Conservation (phyloP, 2,329 filamentous ascomycete genomes). For the Alternaria rosae region DNA sequence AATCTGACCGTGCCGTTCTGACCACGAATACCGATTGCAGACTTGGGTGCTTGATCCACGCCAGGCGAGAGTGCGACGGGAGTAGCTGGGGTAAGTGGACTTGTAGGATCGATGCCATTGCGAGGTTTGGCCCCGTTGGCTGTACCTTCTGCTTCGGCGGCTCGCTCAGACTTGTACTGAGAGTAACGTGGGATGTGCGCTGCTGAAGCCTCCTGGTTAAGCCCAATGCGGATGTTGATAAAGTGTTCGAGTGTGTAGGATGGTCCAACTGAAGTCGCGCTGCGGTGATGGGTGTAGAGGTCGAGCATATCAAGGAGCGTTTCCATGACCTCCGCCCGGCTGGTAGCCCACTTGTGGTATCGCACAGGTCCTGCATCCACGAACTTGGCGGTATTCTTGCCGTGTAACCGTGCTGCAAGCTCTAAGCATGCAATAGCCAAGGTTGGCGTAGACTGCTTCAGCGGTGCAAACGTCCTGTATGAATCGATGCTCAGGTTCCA, state of each 20-base stretch:
- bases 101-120: slow-evolving; percentile 46
- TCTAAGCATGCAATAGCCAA: slow-evolving; percentile 85
- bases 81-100: slow-evolving; percentile 53
- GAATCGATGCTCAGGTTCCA: slow-evolving; percentile 88
- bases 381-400: slow-evolving; percentile 61
- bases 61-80: slow-evolving; percentile 54
- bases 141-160: slow-evolving; percentile 18
- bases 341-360: slow-evolving; percentile 57
- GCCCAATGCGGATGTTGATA: slow-evolving; percentile 82
- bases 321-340: slow-evolving; percentile 62
- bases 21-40: slow-evolving; percentile 50
- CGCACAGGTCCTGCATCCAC: slow-evolving; percentile 53
- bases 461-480: slow-evolving; percentile 89
- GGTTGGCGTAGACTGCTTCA: slow-evolving; percentile 88
- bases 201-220: slow-evolving; percentile 81
- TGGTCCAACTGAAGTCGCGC: slow-evolving; percentile 75
- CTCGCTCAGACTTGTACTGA: slow-evolving; percentile 44
- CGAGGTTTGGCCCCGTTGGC: slow-evolving; percentile 38
- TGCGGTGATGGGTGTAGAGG: slow-evolving; percentile 85
- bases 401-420: slow-evolving; percentile 74
- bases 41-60: slow-evolving; percentile 42
- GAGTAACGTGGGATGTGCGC: slow-evolving; percentile 69
- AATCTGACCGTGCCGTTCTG: slow-evolving; percentile 83
- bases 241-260: slow-evolving; percentile 78
- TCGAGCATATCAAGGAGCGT: slow-evolving; percentile 90